A percentile compares a stretch with the other conserved stretches of the same genome.
These are phyloP conservation scores for Metschnikowia arizonensis DNA, from an alignment of 805 yeast genomes.

Conservation along the genomic window DNA sequence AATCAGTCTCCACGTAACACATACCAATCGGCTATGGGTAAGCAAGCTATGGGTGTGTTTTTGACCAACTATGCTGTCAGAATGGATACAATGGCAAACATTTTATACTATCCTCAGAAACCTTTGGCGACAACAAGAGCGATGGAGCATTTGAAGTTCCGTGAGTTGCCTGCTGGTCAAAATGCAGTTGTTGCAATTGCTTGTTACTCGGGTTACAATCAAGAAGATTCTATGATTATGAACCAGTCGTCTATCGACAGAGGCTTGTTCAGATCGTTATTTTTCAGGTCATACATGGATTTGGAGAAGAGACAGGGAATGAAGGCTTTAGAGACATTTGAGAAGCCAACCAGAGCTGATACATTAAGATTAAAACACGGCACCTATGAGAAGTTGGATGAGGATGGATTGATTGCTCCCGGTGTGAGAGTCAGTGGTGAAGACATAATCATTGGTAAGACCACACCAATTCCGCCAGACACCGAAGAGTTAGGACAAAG, in stretches of 20 bases:
- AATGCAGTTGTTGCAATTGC: conserved; percentile 97
- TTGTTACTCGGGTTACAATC: conserved; percentile 97
- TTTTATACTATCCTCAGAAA: conserved; percentile 94
- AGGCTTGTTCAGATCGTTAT: conserved; percentile 91
- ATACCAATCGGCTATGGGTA: conserved; percentile 99
- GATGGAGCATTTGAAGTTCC: conserved; percentile 94
- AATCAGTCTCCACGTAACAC: conserved; percentile 99
- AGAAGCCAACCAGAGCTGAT: conserved; percentile 91
- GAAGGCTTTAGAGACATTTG: conserved; percentile 96
- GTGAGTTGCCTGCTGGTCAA: conserved; percentile 99
- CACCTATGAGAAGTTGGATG: conserved; percentile 95
- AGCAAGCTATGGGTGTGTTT: conserved; percentile 99
- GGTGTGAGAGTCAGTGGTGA: conserved; percentile 99
- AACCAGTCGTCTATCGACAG: conserved; percentile 96
- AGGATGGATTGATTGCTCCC: conserved; percentile 96
- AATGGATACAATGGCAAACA: conserved; percentile 99
- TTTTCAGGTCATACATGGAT: conserved; percentile 97
- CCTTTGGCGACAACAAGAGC: conserved; percentile 97
- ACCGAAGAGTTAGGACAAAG: conserved; percentile 98
- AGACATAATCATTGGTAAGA: conserved; percentile 96
- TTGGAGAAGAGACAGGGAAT: conserved; percentile 98
- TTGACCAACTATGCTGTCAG: conserved; percentile 92
- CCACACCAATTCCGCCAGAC: conserved; percentile 99
- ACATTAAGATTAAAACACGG: conserved; percentile 96
- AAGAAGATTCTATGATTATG: conserved; percentile 99